A percentile compares a stretch with the other conserved stretches of the same genome.
Conservation (phyloP, 306 rosid genomes). For the Trifolium dubium region DNA sequence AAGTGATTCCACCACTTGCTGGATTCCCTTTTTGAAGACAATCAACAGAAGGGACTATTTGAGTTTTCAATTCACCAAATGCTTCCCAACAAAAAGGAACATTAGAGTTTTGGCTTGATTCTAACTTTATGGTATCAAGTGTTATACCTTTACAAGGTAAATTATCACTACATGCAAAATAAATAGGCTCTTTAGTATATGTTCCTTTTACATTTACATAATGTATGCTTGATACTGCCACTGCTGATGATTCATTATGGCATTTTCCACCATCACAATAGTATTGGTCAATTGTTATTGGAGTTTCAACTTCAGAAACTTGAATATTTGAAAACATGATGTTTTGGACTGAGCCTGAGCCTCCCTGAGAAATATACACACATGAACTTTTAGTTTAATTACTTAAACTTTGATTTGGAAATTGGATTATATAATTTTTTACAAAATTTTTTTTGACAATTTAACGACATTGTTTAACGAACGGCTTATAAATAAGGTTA, state of each 20-base stretch:
- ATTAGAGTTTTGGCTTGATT: conserved; percentile 39
- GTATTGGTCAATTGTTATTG: conserved; percentile 81
- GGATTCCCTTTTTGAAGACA: conserved; percentile 65
- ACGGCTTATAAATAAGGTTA: too few species aligned
- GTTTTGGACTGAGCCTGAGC: conserved; percentile 75
- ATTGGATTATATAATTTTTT: too few species aligned
- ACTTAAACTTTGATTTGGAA: too few species aligned
- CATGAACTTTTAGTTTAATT: not conserved
- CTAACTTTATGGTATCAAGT: conserved; percentile 60
- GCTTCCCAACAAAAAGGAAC: conserved; percentile 84
- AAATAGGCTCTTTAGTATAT: conserved; percentile 56
- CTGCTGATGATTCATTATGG: conserved; percentile 68
- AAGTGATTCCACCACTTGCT: conserved; percentile 25
- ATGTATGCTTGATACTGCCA: conserved; percentile 64
- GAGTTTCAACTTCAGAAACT: conserved; percentile 65
- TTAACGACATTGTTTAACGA: too few species aligned
- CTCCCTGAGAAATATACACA: conserved; percentile 60
- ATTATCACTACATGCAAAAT: conserved; percentile 82
- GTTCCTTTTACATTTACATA: conserved; percentile 69
- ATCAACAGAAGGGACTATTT: conserved; percentile 58
- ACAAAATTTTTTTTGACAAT: too few species aligned
- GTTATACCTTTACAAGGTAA: conserved; percentile 73
- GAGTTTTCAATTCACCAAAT: conserved; percentile 66
- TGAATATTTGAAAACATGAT: conserved; percentile 73
- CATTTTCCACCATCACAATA: conserved; percentile 70